Evolutionary conservation across 495 filamentous ascomycete genomes (phyloP), one percentile per base, ranked within the genome.

Genomic region (Penicillium pulvis): DNA sequence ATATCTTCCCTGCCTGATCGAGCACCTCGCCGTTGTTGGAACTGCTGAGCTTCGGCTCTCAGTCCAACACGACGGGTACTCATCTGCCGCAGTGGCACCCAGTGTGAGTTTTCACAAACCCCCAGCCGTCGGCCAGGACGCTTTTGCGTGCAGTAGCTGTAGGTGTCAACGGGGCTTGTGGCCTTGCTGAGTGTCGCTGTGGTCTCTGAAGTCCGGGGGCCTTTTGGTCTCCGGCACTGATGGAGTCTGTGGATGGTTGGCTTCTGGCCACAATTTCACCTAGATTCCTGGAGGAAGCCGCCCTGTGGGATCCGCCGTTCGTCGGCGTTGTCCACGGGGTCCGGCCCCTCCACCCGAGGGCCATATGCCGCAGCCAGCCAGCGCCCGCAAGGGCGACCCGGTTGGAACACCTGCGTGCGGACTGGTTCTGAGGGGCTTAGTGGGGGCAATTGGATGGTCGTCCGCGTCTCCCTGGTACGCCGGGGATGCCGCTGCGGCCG

Each of bases 231-330:
- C 59, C 55, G 63, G 72, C 64, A 55, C 58, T 39, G 76, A 55
- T 73, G 79, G 76, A 73, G 73, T 82, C 71, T 81, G 79, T 83
- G 77, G 78, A 77, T 75, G 62, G 53, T 65, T 83, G 76, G 74
- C 78, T 71, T 63, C 53, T 78, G 71, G 77, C 72, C 64, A 82
- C 10, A 57, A 57, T 62, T 77, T 55, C 45, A 53, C 17, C 51
- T 61, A 78, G 70, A 71, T 70, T 75, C 46, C 69, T 42, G 80
- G 76, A 72, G 77, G 75, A 61, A 75, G 57, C 60, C 59, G 62
- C 55, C 57, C 58, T 59, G 59, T 58, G 57, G 69, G 71, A 75
- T 47, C 75, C 76, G 73, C 60, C 58, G 70, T 65, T 56, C 59
- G 56, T 42, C 54, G 57, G 62, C 53, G 69, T 35, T 72, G 64